phyloP scores from a whole-genome alignment of 345 rosid genomes.

The Hibiscus trionum region DNA sequence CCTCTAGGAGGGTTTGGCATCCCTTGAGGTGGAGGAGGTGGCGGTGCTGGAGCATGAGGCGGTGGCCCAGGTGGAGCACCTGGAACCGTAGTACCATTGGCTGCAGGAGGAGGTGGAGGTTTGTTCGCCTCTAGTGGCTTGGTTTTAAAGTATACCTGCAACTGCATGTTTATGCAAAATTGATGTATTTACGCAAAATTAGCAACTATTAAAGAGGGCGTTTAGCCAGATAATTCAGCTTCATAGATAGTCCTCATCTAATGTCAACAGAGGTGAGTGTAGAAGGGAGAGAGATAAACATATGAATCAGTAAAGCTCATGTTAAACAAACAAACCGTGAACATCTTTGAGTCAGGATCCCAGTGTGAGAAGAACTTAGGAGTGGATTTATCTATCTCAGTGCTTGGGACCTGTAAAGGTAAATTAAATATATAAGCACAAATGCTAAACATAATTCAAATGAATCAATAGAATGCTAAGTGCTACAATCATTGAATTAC shows the following conservation, averaged over 20 bases:
- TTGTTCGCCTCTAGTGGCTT: constrained; percentile 76
- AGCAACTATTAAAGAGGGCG: neutral
- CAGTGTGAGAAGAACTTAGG: constrained; percentile 96
- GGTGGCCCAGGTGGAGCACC: constrained; percentile 53
- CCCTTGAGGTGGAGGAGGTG: constrained; percentile 60
- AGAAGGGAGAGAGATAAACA: neutral
- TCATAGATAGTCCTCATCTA: neutral
- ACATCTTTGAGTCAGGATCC: constrained; percentile 99
- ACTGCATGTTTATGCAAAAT: constrained; percentile 30
- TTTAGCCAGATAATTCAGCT: neutral
- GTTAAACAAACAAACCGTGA: constrained; percentile 53
- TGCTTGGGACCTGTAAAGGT: constrained; percentile 82
- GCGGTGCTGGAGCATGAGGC: constrained; percentile 49
- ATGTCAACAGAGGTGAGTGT: neutral
- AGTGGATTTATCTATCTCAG: constrained; percentile 93
- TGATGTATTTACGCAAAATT: neutral
- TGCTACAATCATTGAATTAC: constrained; percentile 20
- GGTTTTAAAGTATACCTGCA: constrained; percentile 82
- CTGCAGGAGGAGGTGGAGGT: constrained; percentile 53
- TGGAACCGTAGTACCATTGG: constrained; percentile 57
- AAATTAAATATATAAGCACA: constrained; percentile 8
- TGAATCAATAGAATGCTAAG: constrained; percentile 1
- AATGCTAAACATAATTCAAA: neutral
- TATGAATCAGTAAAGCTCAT: neutral
- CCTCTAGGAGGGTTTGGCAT: constrained; percentile 35